Conservation (phyloP, 345 rosid genomes). For the Mallotus nudiflorus region DNA sequence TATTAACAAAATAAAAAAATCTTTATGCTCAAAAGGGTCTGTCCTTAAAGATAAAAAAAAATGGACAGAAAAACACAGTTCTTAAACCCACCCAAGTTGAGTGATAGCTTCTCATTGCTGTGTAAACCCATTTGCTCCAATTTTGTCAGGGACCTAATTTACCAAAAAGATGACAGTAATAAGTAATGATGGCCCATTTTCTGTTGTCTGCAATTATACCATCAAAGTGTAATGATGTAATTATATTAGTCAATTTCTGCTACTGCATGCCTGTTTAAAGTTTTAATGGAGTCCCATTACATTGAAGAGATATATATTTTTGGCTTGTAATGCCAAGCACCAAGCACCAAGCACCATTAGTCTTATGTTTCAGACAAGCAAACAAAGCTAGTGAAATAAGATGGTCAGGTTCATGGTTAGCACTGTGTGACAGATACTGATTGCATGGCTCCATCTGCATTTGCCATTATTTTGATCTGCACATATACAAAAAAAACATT, state of each 20-base stretch:
- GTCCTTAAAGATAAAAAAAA: background rate
- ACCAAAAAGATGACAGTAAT: background rate
- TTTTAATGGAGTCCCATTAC: slow-evolving; percentile 32
- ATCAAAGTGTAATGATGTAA: slow-evolving; percentile 13
- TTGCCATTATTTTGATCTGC: background rate
- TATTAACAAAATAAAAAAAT: background rate
- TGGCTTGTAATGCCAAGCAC: slow-evolving; percentile 25
- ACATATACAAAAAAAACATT: too few relatives aligned
- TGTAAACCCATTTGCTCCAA: background rate
- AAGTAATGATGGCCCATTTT: slow-evolving; percentile 41
- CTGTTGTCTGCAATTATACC: slow-evolving; percentile 32
- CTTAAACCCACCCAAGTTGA: background rate
- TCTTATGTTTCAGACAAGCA: slow-evolving; percentile 15
- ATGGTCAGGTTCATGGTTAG: slow-evolving; percentile 23
- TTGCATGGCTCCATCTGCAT: background rate
- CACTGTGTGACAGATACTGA: background rate
- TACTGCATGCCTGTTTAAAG: slow-evolving; percentile 4
- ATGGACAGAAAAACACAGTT: background rate
- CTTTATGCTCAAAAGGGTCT: background rate
- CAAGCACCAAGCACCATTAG: slow-evolving; percentile 26
- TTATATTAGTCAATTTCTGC: background rate
- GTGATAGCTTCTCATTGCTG: too few relatives aligned
- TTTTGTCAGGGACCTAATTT: slow-evolving; percentile 14
- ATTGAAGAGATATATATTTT: slow-evolving; percentile 9
- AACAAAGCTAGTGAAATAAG: slow-evolving; percentile 14